These are phyloP conservation scores for Fusarium torreyae DNA, from an alignment of 2,329 filamentous ascomycete genomes.

Conservation along the genomic window DNA sequence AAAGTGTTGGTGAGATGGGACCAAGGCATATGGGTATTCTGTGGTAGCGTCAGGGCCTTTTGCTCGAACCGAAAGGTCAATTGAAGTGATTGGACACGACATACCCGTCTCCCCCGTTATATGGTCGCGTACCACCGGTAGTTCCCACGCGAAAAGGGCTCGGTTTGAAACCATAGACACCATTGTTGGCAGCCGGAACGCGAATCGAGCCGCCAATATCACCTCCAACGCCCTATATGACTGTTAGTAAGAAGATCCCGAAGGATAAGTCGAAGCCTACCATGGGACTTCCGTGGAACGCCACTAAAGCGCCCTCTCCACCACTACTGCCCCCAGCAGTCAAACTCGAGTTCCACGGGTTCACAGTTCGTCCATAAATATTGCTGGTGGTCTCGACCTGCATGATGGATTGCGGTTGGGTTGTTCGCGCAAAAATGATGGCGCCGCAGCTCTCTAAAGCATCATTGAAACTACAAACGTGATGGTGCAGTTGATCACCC, in stretches of 20 bases:
- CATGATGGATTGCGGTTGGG: conserved; percentile 69
- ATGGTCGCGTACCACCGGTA: too few relatives aligned
- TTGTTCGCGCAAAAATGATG: conserved; percentile 77
- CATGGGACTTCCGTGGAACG: conserved; percentile 52
- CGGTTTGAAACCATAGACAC: conserved; percentile 39
- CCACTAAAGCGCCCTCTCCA: conserved; percentile 60
- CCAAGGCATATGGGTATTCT: too few relatives aligned
- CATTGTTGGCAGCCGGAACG: conserved; percentile 52
- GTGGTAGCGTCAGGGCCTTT: not conserved
- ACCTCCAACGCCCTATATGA: too few relatives aligned
- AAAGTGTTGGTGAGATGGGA: too few relatives aligned
- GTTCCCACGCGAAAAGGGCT: conserved; percentile 6
- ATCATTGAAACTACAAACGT: too few relatives aligned
- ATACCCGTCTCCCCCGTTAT: too few relatives aligned
- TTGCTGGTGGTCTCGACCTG: conserved; percentile 72
- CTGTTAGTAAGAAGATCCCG: too few relatives aligned
- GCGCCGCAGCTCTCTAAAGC: conserved; percentile 61
- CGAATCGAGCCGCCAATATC: conserved; percentile 55
- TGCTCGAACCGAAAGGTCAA: not conserved
- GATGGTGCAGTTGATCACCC: too few relatives aligned
- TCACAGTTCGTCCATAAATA: conserved; percentile 71
- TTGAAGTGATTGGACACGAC: too few relatives aligned
- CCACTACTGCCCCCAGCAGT: conserved; percentile 74
- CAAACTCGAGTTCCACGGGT: conserved; percentile 70
- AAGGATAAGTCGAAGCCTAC: conserved; percentile 12